phyloP scores from a whole-genome alignment of 1,284 basidiomycete genomes.

The Veloboletus limbatus region DNA sequence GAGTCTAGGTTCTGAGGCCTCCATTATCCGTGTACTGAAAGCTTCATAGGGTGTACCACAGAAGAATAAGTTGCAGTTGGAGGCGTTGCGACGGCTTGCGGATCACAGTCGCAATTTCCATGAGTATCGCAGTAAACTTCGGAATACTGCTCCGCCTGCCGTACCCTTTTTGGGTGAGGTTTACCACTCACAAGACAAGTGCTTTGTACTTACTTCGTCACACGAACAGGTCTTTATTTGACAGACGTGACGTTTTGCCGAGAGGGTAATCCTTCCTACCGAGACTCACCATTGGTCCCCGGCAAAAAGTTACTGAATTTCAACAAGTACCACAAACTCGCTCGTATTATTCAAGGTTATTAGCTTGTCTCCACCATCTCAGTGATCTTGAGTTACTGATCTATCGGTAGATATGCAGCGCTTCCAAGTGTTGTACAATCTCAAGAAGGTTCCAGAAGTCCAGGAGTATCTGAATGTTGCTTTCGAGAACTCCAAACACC shows the following conservation, averaged over 20 bases:
- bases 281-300: constrained; percentile 75
- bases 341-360: constrained; percentile 82
- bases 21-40: constrained; percentile 10
- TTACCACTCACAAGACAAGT: neutral
- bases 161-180: constrained; percentile 84
- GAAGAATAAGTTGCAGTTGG: constrained; percentile 82
- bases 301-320: constrained; percentile 90
- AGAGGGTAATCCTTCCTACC: constrained; percentile 88
- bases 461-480: constrained; percentile 73
- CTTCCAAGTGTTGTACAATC: constrained; percentile 84
- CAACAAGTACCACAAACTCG: constrained; percentile 91
- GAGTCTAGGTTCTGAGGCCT: constrained; percentile 31
- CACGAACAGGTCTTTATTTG: constrained; percentile 67
- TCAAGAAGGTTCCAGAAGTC: constrained; percentile 82
- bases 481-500: constrained; percentile 69
- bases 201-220: constrained; percentile 9
- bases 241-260: constrained; percentile 95
- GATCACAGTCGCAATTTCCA: constrained; percentile 92
- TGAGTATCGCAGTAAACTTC: constrained; percentile 82
- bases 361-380: constrained; percentile 5
- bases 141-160: constrained; percentile 82
- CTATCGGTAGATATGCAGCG: constrained; percentile 78
- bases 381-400: constrained; percentile 6
- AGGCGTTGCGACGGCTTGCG: constrained; percentile 79
- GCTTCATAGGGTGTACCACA: constrained; percentile 69